Conservation (phyloP, 768 basidiomycete genomes). For the Crassisporium funariophilum region DNA sequence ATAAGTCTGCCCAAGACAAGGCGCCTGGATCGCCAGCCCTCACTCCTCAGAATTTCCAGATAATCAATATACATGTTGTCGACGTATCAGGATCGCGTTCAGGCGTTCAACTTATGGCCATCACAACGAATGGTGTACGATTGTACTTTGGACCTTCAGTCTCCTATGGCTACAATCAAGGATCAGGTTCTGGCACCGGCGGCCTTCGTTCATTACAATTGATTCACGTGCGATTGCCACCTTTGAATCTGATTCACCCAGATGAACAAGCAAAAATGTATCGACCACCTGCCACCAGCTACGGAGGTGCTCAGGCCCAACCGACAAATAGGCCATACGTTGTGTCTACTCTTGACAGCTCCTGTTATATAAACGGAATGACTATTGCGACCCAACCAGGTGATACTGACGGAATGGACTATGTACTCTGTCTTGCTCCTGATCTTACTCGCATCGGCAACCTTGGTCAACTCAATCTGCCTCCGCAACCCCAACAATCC, state of each 20-base stretch:
- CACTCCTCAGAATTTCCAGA: slow-evolving; percentile 67
- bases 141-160: slow-evolving; percentile 75
- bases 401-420: slow-evolving; percentile 73
- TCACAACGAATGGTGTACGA: slow-evolving; percentile 81
- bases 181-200: slow-evolving; percentile 31
- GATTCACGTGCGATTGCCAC: slow-evolving; percentile 78
- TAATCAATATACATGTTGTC: slow-evolving; percentile 72
- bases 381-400: slow-evolving; percentile 73
- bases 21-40: slow-evolving; percentile 76
- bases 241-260: slow-evolving; percentile 73
- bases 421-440: slow-evolving; percentile 72
- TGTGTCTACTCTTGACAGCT: slow-evolving; percentile 57
- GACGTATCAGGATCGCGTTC: slow-evolving; percentile 66
- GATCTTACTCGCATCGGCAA: slow-evolving; percentile 74
- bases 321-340: slow-evolving; percentile 58
- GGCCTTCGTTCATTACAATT: slow-evolving; percentile 58
- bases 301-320: slow-evolving; percentile 47
- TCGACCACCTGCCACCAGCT: slow-evolving; percentile 48
- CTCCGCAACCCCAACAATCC: slow-evolving; percentile 44
- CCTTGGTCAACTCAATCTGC: slow-evolving; percentile 63
- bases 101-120: slow-evolving; percentile 74
- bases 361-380: slow-evolving; percentile 69
- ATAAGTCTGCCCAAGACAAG: slow-evolving; percentile 79
- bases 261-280: slow-evolving; percentile 62
- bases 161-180: slow-evolving; percentile 53